These are phyloP conservation scores for Diutina rugosa DNA, from an alignment of 1,139 yeast genomes.

Conservation along the genomic window DNA sequence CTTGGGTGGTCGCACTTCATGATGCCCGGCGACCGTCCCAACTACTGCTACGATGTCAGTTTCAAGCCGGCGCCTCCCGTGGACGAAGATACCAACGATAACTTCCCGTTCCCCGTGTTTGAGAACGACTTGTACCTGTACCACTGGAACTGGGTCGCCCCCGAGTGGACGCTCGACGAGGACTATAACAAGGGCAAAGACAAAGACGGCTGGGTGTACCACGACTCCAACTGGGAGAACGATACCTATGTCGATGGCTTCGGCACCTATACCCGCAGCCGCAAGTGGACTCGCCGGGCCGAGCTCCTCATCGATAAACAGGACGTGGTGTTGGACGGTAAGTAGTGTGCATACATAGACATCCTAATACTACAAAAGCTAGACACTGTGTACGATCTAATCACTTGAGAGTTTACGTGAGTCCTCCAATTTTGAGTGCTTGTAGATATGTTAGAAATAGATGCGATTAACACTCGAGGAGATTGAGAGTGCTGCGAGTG, in stretches of 20 bases:
- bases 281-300: slow-evolving; percentile 40
- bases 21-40: slow-evolving; percentile 38
- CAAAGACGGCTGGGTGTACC: slow-evolving; percentile 41
- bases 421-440: no score
- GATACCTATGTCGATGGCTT: slow-evolving; percentile 31
- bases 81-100: slow-evolving; percentile 1
- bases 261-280: slow-evolving; percentile 34
- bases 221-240: slow-evolving; percentile 38
- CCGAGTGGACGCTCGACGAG: slow-evolving; percentile 32
- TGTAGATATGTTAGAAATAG: no score
- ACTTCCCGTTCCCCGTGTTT: slow-evolving; percentile 36
- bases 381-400: no score
- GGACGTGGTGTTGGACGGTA: slow-evolving; percentile 13
- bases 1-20: slow-evolving; percentile 43
- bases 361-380: no score
- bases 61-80: slow-evolving; percentile 5
- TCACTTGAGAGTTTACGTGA: no score
- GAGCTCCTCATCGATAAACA: slow-evolving; percentile 30
- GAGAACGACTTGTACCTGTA: slow-evolving; percentile 27
- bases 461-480: no score
- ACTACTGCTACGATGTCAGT: slow-evolving; percentile 26
- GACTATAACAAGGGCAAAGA: slow-evolving; percentile 21
- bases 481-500: no score
- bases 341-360: background rate
- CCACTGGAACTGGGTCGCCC: slow-evolving; percentile 46